These are phyloP conservation scores for Priceomyces haplophilus DNA, from an alignment of 805 yeast genomes.

Conservation along the genomic window DNA sequence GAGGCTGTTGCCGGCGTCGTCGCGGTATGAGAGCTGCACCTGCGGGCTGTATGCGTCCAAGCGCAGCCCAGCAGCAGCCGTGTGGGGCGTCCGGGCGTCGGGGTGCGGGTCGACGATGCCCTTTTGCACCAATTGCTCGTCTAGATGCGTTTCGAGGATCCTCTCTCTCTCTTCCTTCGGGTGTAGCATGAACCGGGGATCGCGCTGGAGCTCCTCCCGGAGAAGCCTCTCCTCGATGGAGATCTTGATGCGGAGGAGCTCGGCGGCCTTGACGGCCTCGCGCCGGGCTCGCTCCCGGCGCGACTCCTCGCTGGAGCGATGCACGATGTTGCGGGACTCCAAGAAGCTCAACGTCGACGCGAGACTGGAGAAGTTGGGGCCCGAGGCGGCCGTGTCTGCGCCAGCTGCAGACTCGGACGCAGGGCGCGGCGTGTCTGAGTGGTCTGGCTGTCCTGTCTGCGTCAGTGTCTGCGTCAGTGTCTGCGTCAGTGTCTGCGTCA, in stretches of 20 bases:
- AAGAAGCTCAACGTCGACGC: conserved; percentile 29
- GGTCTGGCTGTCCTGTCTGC: too few species aligned
- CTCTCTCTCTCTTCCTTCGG: conserved; percentile 28
- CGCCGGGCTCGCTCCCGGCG: conserved; percentile 10
- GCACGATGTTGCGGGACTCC: conserved; percentile 19
- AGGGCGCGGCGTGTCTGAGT: too few species aligned
- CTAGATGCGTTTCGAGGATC: conserved; percentile 26
- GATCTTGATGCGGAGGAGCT: conserved; percentile 25
- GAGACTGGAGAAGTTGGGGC: conserved; percentile 13
- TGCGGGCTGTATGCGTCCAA: conserved; percentile 40
- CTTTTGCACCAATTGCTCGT: conserved; percentile 25
- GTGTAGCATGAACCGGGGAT: conserved; percentile 22
- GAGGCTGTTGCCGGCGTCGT: conserved; percentile 58
- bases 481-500: too few species aligned
- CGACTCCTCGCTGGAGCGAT: conserved; percentile 8
- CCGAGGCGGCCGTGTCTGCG: not conserved
- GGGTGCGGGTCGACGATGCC: conserved; percentile 14
- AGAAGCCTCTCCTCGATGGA: conserved; percentile 34
- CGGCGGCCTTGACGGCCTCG: conserved; percentile 26
- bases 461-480: too few species aligned
- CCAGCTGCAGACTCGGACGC: not conserved
- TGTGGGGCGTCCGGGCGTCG: not conserved
- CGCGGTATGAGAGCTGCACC: conserved; percentile 57
- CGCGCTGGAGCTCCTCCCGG: conserved; percentile 25
- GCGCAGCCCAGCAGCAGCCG: not conserved